Conservation (phyloP, 2,329 filamentous ascomycete genomes). For the Colletotrichum magnum region DNA sequence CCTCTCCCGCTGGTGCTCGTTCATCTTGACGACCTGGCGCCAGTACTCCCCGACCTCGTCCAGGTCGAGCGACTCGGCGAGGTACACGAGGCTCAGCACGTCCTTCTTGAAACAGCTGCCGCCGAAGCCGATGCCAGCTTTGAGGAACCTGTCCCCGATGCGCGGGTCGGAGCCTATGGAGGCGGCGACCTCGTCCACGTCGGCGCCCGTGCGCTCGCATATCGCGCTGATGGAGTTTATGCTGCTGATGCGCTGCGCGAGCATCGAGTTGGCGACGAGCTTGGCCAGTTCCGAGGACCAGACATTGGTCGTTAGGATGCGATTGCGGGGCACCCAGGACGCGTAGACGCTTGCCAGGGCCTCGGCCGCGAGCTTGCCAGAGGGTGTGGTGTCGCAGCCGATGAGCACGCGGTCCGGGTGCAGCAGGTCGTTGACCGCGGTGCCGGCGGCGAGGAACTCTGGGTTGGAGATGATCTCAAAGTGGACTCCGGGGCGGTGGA, state of each 20-base stretch:
- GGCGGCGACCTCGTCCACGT: slow-evolving; percentile 78
- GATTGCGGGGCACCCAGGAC: slow-evolving; percentile 76
- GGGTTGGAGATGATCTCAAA: slow-evolving; percentile 87
- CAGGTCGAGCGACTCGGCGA: slow-evolving; percentile 78
- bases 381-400: slow-evolving; percentile 73
- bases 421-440: slow-evolving; percentile 79
- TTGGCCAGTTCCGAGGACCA: slow-evolving; percentile 87
- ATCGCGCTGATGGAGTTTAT: slow-evolving; percentile 86
- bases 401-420: slow-evolving; percentile 82
- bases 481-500: slow-evolving; percentile 72
- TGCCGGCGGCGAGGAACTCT: slow-evolving; percentile 85
- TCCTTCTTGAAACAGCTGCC: slow-evolving; percentile 89
- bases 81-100: slow-evolving; percentile 80
- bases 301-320: slow-evolving; percentile 80
- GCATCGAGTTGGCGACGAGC: slow-evolving; percentile 83
- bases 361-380: slow-evolving; percentile 73
- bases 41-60: slow-evolving; percentile 83
- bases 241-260: slow-evolving; percentile 84
- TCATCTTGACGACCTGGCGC: slow-evolving; percentile 80
- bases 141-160: slow-evolving; percentile 80
- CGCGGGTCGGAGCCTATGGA: slow-evolving; percentile 78
- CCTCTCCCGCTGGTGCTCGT: slow-evolving; percentile 79
- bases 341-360: slow-evolving; percentile 77
- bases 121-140: slow-evolving; percentile 83
- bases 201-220: slow-evolving; percentile 81